phyloP scores from a whole-genome alignment of 2,329 filamentous ascomycete genomes.

The Rugonectria rugulosa region DNA sequence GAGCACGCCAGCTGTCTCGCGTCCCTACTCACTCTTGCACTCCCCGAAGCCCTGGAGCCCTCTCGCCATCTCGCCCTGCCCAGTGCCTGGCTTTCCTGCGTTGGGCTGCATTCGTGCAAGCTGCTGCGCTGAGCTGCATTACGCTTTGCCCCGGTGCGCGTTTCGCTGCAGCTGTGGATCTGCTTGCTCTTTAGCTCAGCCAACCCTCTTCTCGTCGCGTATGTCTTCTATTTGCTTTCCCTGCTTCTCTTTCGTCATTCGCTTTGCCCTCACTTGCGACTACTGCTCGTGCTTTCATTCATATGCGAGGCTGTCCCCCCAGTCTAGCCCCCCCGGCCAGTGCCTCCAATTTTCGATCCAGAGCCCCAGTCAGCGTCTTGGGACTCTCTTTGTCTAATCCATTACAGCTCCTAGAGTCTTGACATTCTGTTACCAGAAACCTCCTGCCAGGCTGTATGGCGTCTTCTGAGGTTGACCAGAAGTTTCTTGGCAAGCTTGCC shows the following conservation, averaged over 20 bases:
- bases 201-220: conserved; percentile 35
- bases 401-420: conserved; percentile 12
- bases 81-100: conserved; percentile 33
- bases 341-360: conserved; percentile 31
- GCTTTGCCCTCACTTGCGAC: conserved; percentile 24
- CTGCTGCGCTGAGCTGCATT: conserved; percentile 33
- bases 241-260: conserved; percentile 33
- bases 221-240: conserved; percentile 29
- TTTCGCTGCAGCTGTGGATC: conserved; percentile 38
- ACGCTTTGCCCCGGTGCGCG: conserved; percentile 32
- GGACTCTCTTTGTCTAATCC: conserved; percentile 28
- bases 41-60: conserved; percentile 32
- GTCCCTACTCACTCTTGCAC: conserved; percentile 34
- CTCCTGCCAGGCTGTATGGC: conserved; percentile 69
- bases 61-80: conserved; percentile 24
- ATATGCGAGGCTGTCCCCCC: conserved; percentile 40
- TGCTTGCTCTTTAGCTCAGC: conserved; percentile 35
- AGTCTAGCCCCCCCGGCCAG: conserved; percentile 30
- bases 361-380: conserved; percentile 30
- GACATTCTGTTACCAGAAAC: conserved; percentile 14
- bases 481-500: conserved; percentile 91
- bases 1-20: conserved; percentile 46
- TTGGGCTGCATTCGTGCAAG: conserved; percentile 38
- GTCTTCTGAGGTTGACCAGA: conserved; percentile 96
- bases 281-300: conserved; percentile 39